Evolutionary conservation across 2,329 filamentous ascomycete genomes (phyloP).

Genomic region (Sporothrix mexicana): DNA sequence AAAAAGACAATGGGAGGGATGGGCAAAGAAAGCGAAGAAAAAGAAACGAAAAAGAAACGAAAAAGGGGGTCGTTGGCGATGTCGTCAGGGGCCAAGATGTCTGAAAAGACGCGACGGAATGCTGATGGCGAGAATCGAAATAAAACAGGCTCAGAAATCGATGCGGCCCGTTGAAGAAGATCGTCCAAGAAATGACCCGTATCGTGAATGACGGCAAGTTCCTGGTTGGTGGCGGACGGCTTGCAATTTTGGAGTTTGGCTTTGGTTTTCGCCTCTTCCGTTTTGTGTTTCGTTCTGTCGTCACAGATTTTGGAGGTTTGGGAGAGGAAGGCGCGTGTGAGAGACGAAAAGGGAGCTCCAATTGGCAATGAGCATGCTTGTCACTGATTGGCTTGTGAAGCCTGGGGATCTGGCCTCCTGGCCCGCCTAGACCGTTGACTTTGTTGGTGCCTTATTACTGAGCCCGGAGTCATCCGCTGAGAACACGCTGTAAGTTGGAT

Average conservation of each 20-base stretch:
- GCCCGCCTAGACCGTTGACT: background rate
- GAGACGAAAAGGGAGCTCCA: background rate
- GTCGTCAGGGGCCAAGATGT: slow-evolving; percentile 4
- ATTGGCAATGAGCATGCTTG: background rate
- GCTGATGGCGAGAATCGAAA: background rate
- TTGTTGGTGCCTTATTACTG: slow-evolving; percentile 11
- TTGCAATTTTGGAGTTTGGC: background rate
- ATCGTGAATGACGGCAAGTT: background rate
- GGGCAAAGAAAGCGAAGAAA: background rate
- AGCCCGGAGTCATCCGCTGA: slow-evolving; percentile 14
- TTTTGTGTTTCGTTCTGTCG: slow-evolving; percentile 17
- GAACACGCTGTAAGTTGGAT: slow-evolving; percentile 12
- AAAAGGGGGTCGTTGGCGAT: background rate
- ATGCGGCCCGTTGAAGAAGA: background rate
- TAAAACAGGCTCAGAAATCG: background rate
- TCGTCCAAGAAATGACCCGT: background rate
- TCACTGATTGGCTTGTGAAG: background rate
- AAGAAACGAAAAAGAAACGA: background rate
- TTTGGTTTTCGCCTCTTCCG: background rate
- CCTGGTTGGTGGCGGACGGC: background rate
- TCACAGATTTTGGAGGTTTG: slow-evolving; percentile 21
- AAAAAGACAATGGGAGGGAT: background rate
- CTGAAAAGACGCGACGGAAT: background rate
- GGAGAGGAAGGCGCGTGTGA: slow-evolving; percentile 11
- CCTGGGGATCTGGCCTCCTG: background rate